These are phyloP conservation scores for Hypoxylon sp. DNA, from an alignment of 2,329 filamentous ascomycete species.

Conservation along the genomic window DNA sequence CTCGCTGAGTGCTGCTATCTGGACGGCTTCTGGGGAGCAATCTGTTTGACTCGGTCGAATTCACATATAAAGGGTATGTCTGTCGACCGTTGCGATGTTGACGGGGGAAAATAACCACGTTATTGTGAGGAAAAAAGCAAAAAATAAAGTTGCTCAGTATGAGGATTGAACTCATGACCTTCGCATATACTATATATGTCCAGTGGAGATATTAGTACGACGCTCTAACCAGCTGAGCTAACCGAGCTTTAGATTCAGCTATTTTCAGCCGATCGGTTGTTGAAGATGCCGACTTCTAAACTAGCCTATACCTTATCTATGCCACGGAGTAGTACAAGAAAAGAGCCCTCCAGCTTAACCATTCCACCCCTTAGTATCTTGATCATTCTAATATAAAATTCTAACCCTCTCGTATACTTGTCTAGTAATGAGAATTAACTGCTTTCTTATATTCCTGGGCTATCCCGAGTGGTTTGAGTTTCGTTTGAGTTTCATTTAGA, in stretches of 20 bases:
- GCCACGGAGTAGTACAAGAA: neutral
- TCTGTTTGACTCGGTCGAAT: too few species aligned
- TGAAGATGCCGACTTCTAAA: neutral
- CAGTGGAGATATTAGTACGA: constrained; percentile 20
- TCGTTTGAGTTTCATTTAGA: neutral
- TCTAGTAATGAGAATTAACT: neutral
- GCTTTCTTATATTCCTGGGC: neutral
- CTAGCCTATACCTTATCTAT: neutral
- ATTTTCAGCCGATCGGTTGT: constrained; percentile 19
- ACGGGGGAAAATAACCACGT: too few species aligned
- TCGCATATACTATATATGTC: constrained; percentile 16
- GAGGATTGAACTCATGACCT: constrained; percentile 18
- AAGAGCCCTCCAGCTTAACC: too few species aligned
- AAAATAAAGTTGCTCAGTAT: constrained; percentile 6
- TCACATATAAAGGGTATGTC: neutral
- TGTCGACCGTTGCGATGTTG: neutral
- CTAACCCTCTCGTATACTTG: neutral
- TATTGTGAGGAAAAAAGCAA: neutral
- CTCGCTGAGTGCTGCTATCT: too few species aligned
- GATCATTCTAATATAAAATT: too few species aligned
- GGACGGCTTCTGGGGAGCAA: too few species aligned
- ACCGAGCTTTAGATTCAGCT: constrained; percentile 18
- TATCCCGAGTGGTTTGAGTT: neutral
- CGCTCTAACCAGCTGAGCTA: constrained; percentile 21
- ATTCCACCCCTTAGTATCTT: too few species aligned